Base-by-base conservation (phyloP, 2,329 filamentous ascomycete genomes). In the Ceratocystis cacaofunesta region DNA sequence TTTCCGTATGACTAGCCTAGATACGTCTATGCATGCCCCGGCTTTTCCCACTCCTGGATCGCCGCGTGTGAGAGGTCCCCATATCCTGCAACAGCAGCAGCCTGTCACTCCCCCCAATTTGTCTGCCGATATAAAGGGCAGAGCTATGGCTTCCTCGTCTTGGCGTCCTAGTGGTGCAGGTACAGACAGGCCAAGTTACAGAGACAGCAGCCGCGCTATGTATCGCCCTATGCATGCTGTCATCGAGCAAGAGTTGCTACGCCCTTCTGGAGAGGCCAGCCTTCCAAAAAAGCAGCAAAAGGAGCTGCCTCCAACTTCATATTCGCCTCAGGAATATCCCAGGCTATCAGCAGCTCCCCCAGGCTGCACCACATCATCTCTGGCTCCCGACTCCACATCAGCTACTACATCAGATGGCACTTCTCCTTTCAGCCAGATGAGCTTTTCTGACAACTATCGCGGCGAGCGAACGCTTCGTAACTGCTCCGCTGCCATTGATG, bases 401-500 rank as follows among this genome's bases (percentile, higher is more conserved):
- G 19, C 46, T 22, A 22, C 8, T 50, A 17, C 19, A 3, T n/a
- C 22, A n/a, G 28, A 44, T n/a, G 10, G 44, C 3, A 17, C 60
- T 22, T 8, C 57, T 30, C 72, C 72, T 2, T 73, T 28, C 28
- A 30, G 28, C 0, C 5, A 19, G 1, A 65, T 63, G 63, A 30
- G 32, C 36, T 68, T 76, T 65, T 75, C 74, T 1, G 69, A 70
- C 8, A 74, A 74, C 64, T 79, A 79, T 69, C 69, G 69, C 6
- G 78, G 77, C 25, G 74, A 79, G 67, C 72, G 73, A 0, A 69
- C 66, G 43, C 68, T 76, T 1, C 72, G 72, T 8, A 80, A 79
- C 71, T 72, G 71, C 55, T 76, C 74, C 1, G 77, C 76, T 3
- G 61, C 72, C 43, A 76, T 79, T 43, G 72, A 75, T 0, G 71